Evolutionary conservation across 179 eudicot genomes (phyloP), one percentile per base, ranked within the genome.

Genomic region (Silene coronaria): DNA sequence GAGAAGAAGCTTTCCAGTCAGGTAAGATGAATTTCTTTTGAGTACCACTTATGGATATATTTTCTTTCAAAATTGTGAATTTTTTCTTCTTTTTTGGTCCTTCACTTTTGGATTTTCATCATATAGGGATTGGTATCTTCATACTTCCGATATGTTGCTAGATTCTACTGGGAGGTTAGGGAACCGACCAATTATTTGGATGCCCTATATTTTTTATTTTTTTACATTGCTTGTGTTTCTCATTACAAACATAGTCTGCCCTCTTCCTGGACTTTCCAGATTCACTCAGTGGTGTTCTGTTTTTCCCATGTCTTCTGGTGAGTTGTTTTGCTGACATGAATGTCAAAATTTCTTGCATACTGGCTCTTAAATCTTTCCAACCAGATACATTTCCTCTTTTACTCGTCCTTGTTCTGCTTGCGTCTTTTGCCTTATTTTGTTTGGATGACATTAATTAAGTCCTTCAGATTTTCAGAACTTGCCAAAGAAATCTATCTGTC

Each of bases 1-100:
- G 99, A 95, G 84, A 87, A 84, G 80, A 95, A 86, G 80, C 84
- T 83, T 74, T 80, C 93, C 83, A 90, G 95, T 66, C 94, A 95
- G 99, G 99, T 92, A 84, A 53, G 36, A 70, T 24, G 53, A 23
- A 32, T 57, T 4, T 26, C 22, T 64, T 55, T 32, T 26, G 34
- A 48, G 51, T 61, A n/a, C 9, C 6, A 71, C 12, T 60, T 38
- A 9, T 27, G 67, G 28, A 9, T 2, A 21, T 9, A 23, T 19
- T 24, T 32, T n/a, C 46, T 4, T 34, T 34, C 38, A 8, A 8
- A 28, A 42, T 67, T 36, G 6, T 13, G 9, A 21, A 0, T 42
- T 69, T 42, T 68, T 22, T 12, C 59, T 69, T 14, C 48, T 22
- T 19, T 19, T 21, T 36, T 36, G 2, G 16, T 19, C 26, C 26